Conservation (phyloP, 257 asterid genomes). For the Solanum verrucosum region DNA sequence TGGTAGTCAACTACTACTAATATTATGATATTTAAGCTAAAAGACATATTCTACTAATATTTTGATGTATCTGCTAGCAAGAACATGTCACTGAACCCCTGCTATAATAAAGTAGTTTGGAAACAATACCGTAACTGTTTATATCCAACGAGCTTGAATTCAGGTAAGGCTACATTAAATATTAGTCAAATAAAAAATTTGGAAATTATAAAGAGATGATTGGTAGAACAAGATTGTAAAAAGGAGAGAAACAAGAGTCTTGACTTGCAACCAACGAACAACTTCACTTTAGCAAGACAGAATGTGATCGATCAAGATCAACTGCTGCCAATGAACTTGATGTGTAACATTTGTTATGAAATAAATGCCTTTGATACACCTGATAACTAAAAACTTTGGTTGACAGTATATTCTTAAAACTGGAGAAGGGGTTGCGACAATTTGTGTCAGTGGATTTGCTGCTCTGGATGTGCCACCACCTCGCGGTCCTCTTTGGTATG, state of each 20-base stretch:
- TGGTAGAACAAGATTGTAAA: neutral
- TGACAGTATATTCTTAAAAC: conserved; percentile 71
- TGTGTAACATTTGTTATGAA: neutral
- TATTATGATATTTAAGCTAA: neutral
- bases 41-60: neutral
- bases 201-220: neutral
- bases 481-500: conserved; percentile 90
- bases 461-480: conserved; percentile 85
- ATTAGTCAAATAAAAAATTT: neutral
- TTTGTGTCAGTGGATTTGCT: conserved; percentile 87
- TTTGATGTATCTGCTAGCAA: neutral
- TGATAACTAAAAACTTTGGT: neutral
- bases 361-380: neutral
- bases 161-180: neutral
- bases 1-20: neutral
- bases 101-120: neutral
- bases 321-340: neutral
- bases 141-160: neutral
- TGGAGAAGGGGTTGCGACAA: conserved; percentile 47
- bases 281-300: neutral
- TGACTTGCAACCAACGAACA: neutral
- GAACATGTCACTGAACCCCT: neutral
- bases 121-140: neutral
- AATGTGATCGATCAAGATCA: neutral
- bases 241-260: neutral